Percentiles rank a stretch among this genome's conserved stretches.
These are phyloP conservation scores for Teunomyces funiuensis DNA, from an alignment of 805 yeast species.

Conservation along the genomic window DNA sequence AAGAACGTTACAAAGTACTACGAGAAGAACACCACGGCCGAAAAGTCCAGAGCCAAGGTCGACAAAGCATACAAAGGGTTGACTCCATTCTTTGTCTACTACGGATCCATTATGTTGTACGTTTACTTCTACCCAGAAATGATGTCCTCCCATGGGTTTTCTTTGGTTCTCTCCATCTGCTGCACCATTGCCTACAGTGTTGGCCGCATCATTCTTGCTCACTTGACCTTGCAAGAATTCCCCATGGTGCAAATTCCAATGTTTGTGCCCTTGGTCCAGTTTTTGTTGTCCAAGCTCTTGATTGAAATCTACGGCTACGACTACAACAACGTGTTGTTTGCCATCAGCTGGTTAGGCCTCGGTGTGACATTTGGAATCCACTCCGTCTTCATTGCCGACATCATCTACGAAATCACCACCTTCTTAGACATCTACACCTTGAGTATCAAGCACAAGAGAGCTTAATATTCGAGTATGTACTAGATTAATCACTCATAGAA, in stretches of 20 bases:
- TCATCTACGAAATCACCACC: slow-evolving; percentile 74
- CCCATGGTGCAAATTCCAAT: slow-evolving; percentile 73
- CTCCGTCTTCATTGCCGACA: slow-evolving; percentile 69
- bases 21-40: slow-evolving; percentile 21
- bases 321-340: slow-evolving; percentile 43
- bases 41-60: slow-evolving; percentile 37
- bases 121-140: slow-evolving; percentile 52
- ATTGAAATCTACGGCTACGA: slow-evolving; percentile 38
- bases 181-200: slow-evolving; percentile 78
- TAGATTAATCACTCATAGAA: not conserved
- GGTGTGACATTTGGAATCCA: slow-evolving; percentile 69
- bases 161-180: slow-evolving; percentile 70
- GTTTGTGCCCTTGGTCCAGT: slow-evolving; percentile 59
- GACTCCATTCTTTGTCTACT: slow-evolving; percentile 64
- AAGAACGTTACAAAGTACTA: slow-evolving; percentile 55
- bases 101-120: slow-evolving; percentile 47
- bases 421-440: slow-evolving; percentile 85
- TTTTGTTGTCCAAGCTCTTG: slow-evolving; percentile 33
- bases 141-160: slow-evolving; percentile 45
- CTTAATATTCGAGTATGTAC: slow-evolving; percentile 11
- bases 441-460: slow-evolving; percentile 76
- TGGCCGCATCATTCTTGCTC: slow-evolving; percentile 88
- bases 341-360: slow-evolving; percentile 63
- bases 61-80: slow-evolving; percentile 51
- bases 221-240: slow-evolving; percentile 75